These are phyloP conservation scores for Chaetomium olivaceum DNA, from an alignment of 2,329 filamentous ascomycete genomes.

Conservation along the genomic window DNA sequence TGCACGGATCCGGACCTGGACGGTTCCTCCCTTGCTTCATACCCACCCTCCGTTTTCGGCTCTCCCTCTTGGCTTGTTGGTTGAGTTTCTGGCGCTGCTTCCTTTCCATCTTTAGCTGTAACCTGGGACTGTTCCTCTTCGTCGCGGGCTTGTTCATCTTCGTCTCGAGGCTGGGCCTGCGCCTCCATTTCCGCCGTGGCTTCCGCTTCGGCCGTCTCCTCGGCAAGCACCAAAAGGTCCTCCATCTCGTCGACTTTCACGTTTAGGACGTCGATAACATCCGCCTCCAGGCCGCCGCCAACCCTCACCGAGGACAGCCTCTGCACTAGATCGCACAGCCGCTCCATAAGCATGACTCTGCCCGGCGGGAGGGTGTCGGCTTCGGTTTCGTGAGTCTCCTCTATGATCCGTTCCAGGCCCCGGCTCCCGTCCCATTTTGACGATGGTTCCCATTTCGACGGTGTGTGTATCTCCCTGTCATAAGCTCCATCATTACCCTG, in stretches of 20 bases:
- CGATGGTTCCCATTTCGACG: no score
- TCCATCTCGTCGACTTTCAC: constrained; percentile 49
- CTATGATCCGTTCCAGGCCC: neutral
- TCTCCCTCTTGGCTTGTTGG: neutral
- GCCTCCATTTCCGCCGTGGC: constrained; percentile 11
- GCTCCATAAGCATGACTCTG: constrained; percentile 50
- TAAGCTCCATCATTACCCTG: no score
- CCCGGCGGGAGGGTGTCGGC: constrained; percentile 36
- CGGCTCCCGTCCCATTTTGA: neutral
- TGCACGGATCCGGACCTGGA: neutral
- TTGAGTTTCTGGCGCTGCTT: neutral
- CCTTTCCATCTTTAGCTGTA: neutral
- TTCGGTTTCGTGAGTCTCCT: constrained; percentile 36
- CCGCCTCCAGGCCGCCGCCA: constrained; percentile 32
- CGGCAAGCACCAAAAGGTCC: constrained; percentile 32
- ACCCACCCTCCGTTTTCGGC: neutral
- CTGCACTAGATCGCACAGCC: constrained; percentile 43
- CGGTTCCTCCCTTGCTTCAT: neutral
- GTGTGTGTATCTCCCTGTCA: neutral
- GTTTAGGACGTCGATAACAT: constrained; percentile 42
- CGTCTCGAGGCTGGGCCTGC: neutral
- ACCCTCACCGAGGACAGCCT: constrained; percentile 38
- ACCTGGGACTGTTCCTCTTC: neutral
- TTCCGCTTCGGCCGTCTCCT: constrained; percentile 20
- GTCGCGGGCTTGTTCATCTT: neutral